Evolutionary conservation across 2,329 filamentous ascomycete species (phyloP).

Genomic region (Colletotrichum lupini): DNA sequence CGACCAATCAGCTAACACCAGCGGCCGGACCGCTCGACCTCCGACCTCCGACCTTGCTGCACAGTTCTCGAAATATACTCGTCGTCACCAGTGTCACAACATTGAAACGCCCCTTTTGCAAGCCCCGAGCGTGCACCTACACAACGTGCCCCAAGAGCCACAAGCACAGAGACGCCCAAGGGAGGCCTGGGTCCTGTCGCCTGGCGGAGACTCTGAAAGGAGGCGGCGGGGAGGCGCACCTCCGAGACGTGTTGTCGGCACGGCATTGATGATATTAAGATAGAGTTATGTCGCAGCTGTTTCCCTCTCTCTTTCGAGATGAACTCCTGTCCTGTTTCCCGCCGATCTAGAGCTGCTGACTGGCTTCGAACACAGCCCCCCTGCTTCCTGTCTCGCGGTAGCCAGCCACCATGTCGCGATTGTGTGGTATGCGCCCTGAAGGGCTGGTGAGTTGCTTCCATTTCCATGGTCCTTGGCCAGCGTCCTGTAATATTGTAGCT

Average conservation of each 20-base stretch:
- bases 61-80: constrained; percentile 32
- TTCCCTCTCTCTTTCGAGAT: constrained; percentile 10
- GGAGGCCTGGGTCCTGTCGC: neutral
- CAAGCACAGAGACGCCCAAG: constrained; percentile 28
- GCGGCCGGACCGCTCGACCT: constrained; percentile 25
- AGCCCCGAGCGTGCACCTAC: constrained; percentile 33
- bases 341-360: constrained; percentile 23
- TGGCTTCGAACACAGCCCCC: constrained; percentile 4
- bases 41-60: constrained; percentile 19
- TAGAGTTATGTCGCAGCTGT: constrained; percentile 32
- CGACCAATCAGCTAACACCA: constrained; percentile 17
- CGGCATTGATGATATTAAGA: constrained; percentile 32
- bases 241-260: constrained; percentile 23
- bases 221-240: constrained; percentile 14
- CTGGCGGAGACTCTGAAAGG: neutral
- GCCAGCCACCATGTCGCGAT: constrained; percentile 31
- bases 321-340: constrained; percentile 30
- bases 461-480: neutral
- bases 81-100: constrained; percentile 33
- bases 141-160: constrained; percentile 18
- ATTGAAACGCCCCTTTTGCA: constrained; percentile 34
- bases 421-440: constrained; percentile 35
- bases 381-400: constrained; percentile 16
- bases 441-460: constrained; percentile 27
- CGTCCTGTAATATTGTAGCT: neutral